Evolutionary conservation across 345 rosid genomes (phyloP), one percentile per base, ranked within the genome.

Genomic region (Fremontodendron californicum): DNA sequence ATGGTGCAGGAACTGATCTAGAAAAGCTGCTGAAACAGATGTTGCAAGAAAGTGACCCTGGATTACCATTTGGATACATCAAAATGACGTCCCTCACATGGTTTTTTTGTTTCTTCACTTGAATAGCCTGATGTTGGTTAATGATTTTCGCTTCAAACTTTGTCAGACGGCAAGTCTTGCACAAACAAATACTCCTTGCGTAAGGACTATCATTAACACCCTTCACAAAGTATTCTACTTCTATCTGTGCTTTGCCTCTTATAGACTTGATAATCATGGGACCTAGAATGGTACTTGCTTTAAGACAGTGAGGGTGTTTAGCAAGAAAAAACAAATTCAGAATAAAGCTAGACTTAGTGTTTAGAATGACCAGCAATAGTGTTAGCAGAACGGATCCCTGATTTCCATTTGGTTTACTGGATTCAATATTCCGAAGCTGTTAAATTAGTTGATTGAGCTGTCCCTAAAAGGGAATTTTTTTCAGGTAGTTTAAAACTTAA

Each of bases 21-120:
- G 92, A 90, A 78, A 90, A 87, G 61, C 94, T 94, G 80, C 80
- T 94, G 76, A 86, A 72, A 40, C 85, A 42, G 69, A 89, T 94
- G 94, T 68, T 91, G 18, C 94, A 92, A 60, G 97, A 94, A 83
- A 90, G 91, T 71, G 90, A 94, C 78, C 90, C 93, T 31, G 87
- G 88, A 80, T 80, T 92, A 21, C 92, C 93, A 15, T 84, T 86
- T 16, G 98, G 98, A 76, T 94, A 88, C 87, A 89, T 86, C 77
- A 92, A 88, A 82, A 92, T 74, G 87, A 91, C 97, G 98, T 91
- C 13, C 35, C 23, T 68, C 2, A 2, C 21, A 63, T 55, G 9
- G 35, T 18, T 15, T 55, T 49, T 5, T 54, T 21, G 35, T 64
- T 46, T 78, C 40, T 8, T 15, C 70, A 19, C 40, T 27, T 4